A percentile compares a stretch with the other conserved stretches of the same genome.
Evolutionary conservation across 179 eudicot species (phyloP).

Genomic region (Spergularia azorica): DNA sequence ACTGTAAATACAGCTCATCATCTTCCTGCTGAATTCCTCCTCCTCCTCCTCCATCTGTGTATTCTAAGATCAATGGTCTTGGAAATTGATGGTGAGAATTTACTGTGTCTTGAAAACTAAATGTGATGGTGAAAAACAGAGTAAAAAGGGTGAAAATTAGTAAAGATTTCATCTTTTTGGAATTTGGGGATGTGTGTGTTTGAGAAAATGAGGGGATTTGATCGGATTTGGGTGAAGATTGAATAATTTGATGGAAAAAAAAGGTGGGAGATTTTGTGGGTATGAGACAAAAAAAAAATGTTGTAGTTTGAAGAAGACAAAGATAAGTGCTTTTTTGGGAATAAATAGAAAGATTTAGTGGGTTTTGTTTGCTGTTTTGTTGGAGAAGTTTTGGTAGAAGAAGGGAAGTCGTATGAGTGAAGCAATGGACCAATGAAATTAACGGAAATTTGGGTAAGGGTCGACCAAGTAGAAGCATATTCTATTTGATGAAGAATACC

Average conservation of each 20-base stretch:
- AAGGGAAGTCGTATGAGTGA: constrained; percentile 6
- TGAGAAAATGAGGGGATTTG: background rate
- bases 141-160: constrained; percentile 15
- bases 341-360: background rate
- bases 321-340: background rate
- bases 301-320: constrained; percentile 2
- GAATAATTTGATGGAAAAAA: background rate
- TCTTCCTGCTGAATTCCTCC: constrained; percentile 22
- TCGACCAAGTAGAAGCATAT: background rate
- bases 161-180: constrained; percentile 22
- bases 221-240: constrained; percentile 11
- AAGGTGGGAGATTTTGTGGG: background rate
- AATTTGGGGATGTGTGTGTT: constrained; percentile 8
- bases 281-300: background rate
- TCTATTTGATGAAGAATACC: background rate
- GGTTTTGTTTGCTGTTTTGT: background rate
- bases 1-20: constrained; percentile 41
- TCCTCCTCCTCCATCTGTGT: constrained; percentile 37
- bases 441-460: background rate
- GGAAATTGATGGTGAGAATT: constrained; percentile 37
- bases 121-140: constrained; percentile 15
- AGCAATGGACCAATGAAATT: constrained; percentile 17
- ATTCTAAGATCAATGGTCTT: constrained; percentile 60
- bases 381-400: constrained; percentile 13
- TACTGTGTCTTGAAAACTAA: constrained; percentile 25